Conservation (phyloP, 805 yeast species). For the Metschnikowia proteae region DNA sequence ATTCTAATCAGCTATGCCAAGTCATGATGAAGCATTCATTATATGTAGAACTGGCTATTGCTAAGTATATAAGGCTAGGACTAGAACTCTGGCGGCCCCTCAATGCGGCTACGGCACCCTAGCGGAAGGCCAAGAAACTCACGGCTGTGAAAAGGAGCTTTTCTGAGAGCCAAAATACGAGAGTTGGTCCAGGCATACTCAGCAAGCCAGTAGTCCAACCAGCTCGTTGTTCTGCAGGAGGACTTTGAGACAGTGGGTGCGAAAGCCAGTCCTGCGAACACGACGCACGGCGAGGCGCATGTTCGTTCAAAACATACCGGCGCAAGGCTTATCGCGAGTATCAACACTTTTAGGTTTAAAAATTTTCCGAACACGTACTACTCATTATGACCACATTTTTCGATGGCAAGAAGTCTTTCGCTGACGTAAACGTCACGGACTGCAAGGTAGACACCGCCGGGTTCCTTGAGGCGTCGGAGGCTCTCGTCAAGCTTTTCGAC, state of each 20-base stretch:
- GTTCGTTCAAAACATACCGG: neutral
- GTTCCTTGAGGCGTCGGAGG: constrained; percentile 80
- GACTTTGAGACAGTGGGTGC: neutral
- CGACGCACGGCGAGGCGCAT: neutral
- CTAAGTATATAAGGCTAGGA: too few species aligned
- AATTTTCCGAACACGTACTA: neutral
- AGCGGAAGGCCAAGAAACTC: too few species aligned
- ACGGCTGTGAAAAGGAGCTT: too few species aligned
- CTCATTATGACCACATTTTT: constrained; percentile 66
- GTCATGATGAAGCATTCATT: too few species aligned
- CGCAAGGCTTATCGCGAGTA: constrained; percentile 6
- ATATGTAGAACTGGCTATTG: too few species aligned
- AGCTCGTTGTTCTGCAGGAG: too few species aligned
- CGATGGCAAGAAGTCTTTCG: constrained; percentile 70
- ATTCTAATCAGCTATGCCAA: too few species aligned
- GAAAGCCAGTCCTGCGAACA: neutral
- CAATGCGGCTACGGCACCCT: too few species aligned
- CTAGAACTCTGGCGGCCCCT: too few species aligned
- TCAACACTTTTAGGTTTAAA: constrained; percentile 2
- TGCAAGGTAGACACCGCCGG: constrained; percentile 67
- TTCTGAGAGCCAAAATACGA: too few species aligned
- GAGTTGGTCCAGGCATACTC: too few species aligned
- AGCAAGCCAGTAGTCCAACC: too few species aligned
- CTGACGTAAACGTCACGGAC: constrained; percentile 64
- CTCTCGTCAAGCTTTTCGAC: constrained; percentile 78